These are phyloP conservation scores for Cyclospora cayetanensis DNA, from an alignment of 169 alveolate species.

Conservation along the genomic window DNA sequence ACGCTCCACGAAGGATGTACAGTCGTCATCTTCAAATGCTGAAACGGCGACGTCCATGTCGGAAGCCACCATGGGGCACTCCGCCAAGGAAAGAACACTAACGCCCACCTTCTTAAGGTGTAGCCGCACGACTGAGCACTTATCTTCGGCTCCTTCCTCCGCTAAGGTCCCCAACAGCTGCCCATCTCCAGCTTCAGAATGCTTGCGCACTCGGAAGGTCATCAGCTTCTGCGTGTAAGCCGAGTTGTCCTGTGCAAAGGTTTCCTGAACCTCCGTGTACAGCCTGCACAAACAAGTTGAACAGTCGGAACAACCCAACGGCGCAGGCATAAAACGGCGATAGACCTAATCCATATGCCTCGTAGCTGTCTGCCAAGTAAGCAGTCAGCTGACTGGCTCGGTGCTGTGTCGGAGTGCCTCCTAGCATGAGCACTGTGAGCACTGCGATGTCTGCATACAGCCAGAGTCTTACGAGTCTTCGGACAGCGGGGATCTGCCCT, in stretches of 20 bases:
- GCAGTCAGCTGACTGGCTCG: too few species aligned
- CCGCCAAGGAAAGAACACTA: background rate
- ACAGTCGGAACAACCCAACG: background rate
- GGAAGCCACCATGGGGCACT: background rate
- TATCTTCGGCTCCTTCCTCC: background rate
- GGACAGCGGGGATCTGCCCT: background rate
- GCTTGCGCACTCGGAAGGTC: background rate
- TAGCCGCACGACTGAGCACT: background rate
- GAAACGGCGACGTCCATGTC: background rate
- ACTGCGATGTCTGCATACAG: too few species aligned
- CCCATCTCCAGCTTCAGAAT: background rate
- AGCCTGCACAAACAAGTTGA: background rate
- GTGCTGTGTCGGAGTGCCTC: too few species aligned
- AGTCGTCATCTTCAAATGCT: background rate
- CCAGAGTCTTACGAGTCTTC: background rate
- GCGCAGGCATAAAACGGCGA: too few species aligned
- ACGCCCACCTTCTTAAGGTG: conserved; percentile 5
- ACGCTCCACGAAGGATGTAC: background rate
- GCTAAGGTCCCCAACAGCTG: background rate
- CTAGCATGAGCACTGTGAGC: too few species aligned
- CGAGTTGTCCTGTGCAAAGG: background rate
- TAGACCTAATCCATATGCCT: background rate
- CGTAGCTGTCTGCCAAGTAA: too few species aligned
- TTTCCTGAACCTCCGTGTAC: background rate
- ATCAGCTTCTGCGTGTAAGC: background rate